Evolutionary conservation across 31 red algal species (phyloP).

Genomic region (Bonnemaisonia californica): DNA sequence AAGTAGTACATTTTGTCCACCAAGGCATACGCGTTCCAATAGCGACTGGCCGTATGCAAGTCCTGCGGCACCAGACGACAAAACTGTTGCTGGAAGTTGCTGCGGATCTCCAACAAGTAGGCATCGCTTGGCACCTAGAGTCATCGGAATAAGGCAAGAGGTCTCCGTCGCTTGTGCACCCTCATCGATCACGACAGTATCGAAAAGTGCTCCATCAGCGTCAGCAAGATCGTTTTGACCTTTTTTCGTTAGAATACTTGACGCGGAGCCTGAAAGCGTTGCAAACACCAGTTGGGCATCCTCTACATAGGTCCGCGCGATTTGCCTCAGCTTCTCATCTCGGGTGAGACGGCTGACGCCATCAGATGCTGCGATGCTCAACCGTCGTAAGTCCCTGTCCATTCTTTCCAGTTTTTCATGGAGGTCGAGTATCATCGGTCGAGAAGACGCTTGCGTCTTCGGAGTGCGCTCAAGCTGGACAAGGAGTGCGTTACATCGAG

Average conservation of each 20-base stretch:
- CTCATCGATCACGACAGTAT: constrained; percentile 89
- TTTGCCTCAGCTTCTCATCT: constrained; percentile 68
- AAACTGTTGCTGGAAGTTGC: constrained; percentile 88
- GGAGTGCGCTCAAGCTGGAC: constrained; percentile 42
- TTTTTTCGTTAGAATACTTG: constrained; percentile 67
- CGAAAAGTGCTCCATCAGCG: constrained; percentile 56
- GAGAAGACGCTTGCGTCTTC: constrained; percentile 31
- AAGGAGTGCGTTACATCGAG: constrained; percentile 41
- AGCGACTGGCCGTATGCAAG: constrained; percentile 70
- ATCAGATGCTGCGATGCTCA: constrained; percentile 59
- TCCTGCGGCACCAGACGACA: constrained; percentile 53
- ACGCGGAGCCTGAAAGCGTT: constrained; percentile 90
- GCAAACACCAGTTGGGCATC: constrained; percentile 92
- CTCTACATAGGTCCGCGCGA: constrained; percentile 80
- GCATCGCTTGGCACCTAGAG: constrained; percentile 68
- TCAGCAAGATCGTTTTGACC: constrained; percentile 43
- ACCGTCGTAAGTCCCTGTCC: constrained; percentile 69
- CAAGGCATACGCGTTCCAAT: constrained; percentile 76
- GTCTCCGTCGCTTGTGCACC: constrained; percentile 89
- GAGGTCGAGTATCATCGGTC: constrained; percentile 50
- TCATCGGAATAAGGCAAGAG: constrained; percentile 78
- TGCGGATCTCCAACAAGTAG: constrained; percentile 92
- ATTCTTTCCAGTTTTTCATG: constrained; percentile 76
- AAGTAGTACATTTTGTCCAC: constrained; percentile 51
- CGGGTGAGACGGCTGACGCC: constrained; percentile 43